A percentile compares a stretch with the other conserved stretches of the same genome.
Conservation (phyloP, 2,329 filamentous ascomycete species). For the Alternaria arborescens region DNA sequence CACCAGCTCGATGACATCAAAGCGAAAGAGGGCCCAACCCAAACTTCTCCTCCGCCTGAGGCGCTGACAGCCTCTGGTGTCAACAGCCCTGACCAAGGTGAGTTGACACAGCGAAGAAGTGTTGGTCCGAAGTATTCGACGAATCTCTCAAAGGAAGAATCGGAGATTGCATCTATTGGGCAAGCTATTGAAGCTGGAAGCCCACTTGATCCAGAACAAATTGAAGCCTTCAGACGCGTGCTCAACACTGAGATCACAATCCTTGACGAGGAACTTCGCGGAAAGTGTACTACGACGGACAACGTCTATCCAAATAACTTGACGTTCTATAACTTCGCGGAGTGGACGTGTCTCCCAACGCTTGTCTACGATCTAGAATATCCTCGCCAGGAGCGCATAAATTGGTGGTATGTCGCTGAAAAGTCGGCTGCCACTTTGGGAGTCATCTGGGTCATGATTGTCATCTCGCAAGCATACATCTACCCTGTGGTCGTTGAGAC, state of each 20-base stretch:
- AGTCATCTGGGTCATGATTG: conserved; percentile 79
- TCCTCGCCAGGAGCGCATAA: conserved; percentile 72
- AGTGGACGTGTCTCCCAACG: conserved; percentile 78
- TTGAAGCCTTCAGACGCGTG: conserved; percentile 69
- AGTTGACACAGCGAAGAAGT: conserved; percentile 39
- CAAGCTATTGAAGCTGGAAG: conserved; percentile 68
- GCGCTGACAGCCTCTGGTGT: conserved; percentile 25
- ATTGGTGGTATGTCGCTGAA: conserved; percentile 78
- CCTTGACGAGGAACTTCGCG: conserved; percentile 70
- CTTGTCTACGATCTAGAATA: conserved; percentile 83
- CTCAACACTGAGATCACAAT: conserved; percentile 73
- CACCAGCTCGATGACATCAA: conserved; percentile 66
- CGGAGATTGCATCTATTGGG: conserved; percentile 69
- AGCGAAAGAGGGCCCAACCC: conserved; percentile 54
- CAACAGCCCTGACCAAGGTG: conserved; percentile 14
- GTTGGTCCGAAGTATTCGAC: conserved; percentile 53
- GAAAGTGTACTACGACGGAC: conserved; percentile 62
- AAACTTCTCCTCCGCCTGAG: conserved; percentile 16
- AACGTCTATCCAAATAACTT: conserved; percentile 75
- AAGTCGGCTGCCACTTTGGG: conserved; percentile 76
- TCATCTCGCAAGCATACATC: conserved; percentile 78
- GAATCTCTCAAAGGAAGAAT: conserved; percentile 57
- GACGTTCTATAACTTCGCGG: conserved; percentile 69
- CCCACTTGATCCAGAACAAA: conserved; percentile 69
- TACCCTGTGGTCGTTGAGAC: conserved; percentile 77